These are phyloP conservation scores for Meyerozyma smithsonii DNA, from an alignment of 1,139 yeast species.

Conservation along the genomic window DNA sequence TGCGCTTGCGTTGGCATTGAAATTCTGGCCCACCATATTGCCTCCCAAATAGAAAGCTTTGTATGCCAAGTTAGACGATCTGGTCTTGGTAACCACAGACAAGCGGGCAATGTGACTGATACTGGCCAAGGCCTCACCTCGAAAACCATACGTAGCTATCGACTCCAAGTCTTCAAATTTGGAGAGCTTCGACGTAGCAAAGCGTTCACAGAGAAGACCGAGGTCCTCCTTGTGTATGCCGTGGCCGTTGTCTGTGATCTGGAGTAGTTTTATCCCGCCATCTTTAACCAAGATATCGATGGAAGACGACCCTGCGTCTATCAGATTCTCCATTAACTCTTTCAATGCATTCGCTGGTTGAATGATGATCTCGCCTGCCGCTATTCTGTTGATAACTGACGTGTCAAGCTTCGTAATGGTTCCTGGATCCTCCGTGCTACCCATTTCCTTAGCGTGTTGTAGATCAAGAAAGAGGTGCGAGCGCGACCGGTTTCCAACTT, in stretches of 20 bases:
- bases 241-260: slow-evolving; percentile 50
- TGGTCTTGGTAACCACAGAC: slow-evolving; percentile 72
- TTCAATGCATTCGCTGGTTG: slow-evolving; percentile 81
- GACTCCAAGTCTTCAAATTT: slow-evolving; percentile 46
- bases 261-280: slow-evolving; percentile 50
- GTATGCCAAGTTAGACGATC: slow-evolving; percentile 60
- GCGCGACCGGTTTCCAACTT: background rate
- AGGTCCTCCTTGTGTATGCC: slow-evolving; percentile 47
- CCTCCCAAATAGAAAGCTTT: slow-evolving; percentile 67
- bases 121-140: slow-evolving; percentile 59
- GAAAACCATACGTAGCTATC: slow-evolving; percentile 54
- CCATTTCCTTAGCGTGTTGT: background rate
- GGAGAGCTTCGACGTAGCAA: slow-evolving; percentile 51
- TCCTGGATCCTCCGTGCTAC: background rate
- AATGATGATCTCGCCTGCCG: slow-evolving; percentile 95
- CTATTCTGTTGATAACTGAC: slow-evolving; percentile 80
- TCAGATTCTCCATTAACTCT: slow-evolving; percentile 52
- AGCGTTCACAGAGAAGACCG: slow-evolving; percentile 48
- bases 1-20: slow-evolving; percentile 18
- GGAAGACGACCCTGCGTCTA: slow-evolving; percentile 46
- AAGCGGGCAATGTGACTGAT: slow-evolving; percentile 62
- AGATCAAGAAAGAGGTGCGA: slow-evolving; percentile 2
- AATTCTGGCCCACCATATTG: slow-evolving; percentile 38
- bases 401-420: slow-evolving; percentile 46
- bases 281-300: slow-evolving; percentile 49